phyloP scores from a whole-genome alignment of 129 eudicot species.

The Gnaphalium uliginosum region DNA sequence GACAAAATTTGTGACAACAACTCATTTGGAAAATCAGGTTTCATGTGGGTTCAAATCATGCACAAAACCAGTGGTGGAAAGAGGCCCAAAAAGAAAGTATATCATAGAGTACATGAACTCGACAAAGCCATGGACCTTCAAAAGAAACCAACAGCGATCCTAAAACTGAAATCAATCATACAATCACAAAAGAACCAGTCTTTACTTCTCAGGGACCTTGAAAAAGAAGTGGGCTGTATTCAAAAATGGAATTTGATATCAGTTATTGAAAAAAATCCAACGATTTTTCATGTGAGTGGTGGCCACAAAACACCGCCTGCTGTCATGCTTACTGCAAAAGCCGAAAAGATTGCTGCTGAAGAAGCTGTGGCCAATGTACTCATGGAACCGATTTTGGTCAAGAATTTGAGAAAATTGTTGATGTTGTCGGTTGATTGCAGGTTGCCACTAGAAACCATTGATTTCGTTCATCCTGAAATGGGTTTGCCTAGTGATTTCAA shows the following conservation, averaged over 20 bases:
- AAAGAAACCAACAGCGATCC: slow-evolving; percentile 63
- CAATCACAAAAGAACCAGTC: slow-evolving; percentile 58
- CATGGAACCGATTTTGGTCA: slow-evolving; percentile 90
- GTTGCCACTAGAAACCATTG: slow-evolving; percentile 67
- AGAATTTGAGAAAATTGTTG: slow-evolving; percentile 68
- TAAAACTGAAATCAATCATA: slow-evolving; percentile 64
- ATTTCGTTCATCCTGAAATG: slow-evolving; percentile 55
- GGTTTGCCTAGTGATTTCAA: slow-evolving; percentile 74
- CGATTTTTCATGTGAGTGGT: slow-evolving; percentile 62
- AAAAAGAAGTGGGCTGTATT: slow-evolving; percentile 84
- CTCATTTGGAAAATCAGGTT: slow-evolving; percentile 29
- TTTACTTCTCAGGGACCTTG: slow-evolving; percentile 84
- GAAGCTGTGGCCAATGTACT: slow-evolving; percentile 53
- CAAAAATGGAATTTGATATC: slow-evolving; percentile 89
- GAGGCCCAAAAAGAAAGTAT: slow-evolving; percentile 78
- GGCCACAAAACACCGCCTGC: slow-evolving; percentile 60
- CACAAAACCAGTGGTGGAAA: slow-evolving; percentile 69
- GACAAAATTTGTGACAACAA: slow-evolving; percentile 7
- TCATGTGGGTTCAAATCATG: slow-evolving; percentile 58
- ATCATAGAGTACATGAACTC: slow-evolving; percentile 72
- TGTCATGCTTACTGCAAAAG: slow-evolving; percentile 58
- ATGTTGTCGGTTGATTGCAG: slow-evolving; percentile 91
- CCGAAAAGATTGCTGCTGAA: slow-evolving; percentile 57
- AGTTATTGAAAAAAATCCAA: slow-evolving; percentile 69
- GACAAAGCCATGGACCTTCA: slow-evolving; percentile 83